Percentiles rank a stretch among this genome's conserved stretches.
Evolutionary conservation across 108 stramenopile species (phyloP).

Genomic region (Cylindrotheca fusiformis): DNA sequence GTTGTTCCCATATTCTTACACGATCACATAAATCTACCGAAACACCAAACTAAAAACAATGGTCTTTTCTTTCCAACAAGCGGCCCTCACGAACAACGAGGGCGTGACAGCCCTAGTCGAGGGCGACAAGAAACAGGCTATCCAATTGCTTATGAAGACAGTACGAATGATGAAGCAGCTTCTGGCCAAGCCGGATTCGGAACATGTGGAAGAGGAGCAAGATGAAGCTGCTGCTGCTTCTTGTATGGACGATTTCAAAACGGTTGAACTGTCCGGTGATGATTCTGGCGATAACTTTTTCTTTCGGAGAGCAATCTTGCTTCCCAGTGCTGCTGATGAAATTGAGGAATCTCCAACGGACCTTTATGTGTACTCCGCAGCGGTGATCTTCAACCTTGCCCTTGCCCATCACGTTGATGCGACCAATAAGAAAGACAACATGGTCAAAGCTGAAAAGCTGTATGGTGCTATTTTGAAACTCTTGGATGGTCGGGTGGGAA

Average conservation of each 20-base stretch:
- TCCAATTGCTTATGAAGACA: constrained; percentile 6
- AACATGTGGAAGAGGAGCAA: not conserved
- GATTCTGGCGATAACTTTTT: constrained; percentile 1
- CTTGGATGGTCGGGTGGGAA: not conserved
- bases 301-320: constrained; percentile 18
- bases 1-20: too few species aligned
- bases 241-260: not conserved
- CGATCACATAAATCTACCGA: too few species aligned
- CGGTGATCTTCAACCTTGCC: constrained; percentile 27
- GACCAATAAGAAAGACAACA: not conserved
- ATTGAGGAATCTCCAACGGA: not conserved
- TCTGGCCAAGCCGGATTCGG: not conserved
- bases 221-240: not conserved
- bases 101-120: constrained; percentile 21
- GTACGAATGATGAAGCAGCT: constrained; percentile 15
- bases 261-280: constrained; percentile 14
- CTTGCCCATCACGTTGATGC: constrained; percentile 13
- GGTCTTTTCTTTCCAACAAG: constrained; percentile 19
- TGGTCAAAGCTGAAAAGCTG: constrained; percentile 10
- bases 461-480: constrained; percentile 16
- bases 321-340: constrained; percentile 4
- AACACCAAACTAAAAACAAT: too few species aligned
- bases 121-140: constrained; percentile 2
- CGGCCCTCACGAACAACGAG: constrained; percentile 12
- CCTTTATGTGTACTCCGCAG: constrained; percentile 21